Evolutionary conservation across 352 stramenopile species (phyloP).

Genomic region (Pythium volutum): DNA sequence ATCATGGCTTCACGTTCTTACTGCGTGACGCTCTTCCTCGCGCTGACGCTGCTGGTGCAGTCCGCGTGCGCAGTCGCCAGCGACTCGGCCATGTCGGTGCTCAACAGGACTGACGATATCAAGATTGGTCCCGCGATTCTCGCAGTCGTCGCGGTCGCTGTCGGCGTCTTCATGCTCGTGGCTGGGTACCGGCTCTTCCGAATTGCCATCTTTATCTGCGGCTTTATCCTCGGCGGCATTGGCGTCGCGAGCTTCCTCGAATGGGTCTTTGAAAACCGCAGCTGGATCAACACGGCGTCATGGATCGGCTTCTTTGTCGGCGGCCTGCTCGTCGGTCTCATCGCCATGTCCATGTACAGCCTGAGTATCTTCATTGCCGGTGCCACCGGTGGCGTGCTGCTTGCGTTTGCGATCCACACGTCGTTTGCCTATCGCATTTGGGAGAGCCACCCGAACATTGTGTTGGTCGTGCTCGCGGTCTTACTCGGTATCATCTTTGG

Average conservation of each 20-base stretch:
- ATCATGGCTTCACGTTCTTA: conserved; percentile 42
- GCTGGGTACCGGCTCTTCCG: conserved; percentile 65
- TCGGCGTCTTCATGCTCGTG: conserved; percentile 41
- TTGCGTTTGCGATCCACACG: conserved; percentile 58
- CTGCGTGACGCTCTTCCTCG: conserved; percentile 41
- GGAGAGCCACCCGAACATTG: conserved; percentile 46
- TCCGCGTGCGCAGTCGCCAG: conserved; percentile 26
- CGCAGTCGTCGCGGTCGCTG: conserved; percentile 35
- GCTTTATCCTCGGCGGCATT: conserved; percentile 56
- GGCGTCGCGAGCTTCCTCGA: conserved; percentile 50
- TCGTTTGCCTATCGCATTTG: conserved; percentile 54
- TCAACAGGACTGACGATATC: conserved; percentile 35
- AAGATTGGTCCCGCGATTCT: conserved; percentile 37
- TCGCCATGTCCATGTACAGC: conserved; percentile 52
- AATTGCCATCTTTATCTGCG: conserved; percentile 49
- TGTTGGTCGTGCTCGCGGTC: conserved; percentile 45
- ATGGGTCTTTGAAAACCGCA: conserved; percentile 47
- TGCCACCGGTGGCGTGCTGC: conserved; percentile 47
- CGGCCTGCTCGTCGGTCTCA: conserved; percentile 44
- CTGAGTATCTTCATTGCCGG: conserved; percentile 55
- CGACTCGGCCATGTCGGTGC: conserved; percentile 36
- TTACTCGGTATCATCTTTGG: conserved; percentile 40
- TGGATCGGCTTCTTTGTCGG: conserved; percentile 72
- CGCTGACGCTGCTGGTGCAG: conserved; percentile 41
- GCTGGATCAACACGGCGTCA: conserved; percentile 48